phyloP scores from a whole-genome alignment of 306 rosid species.

The Erythrophleum fordii region DNA sequence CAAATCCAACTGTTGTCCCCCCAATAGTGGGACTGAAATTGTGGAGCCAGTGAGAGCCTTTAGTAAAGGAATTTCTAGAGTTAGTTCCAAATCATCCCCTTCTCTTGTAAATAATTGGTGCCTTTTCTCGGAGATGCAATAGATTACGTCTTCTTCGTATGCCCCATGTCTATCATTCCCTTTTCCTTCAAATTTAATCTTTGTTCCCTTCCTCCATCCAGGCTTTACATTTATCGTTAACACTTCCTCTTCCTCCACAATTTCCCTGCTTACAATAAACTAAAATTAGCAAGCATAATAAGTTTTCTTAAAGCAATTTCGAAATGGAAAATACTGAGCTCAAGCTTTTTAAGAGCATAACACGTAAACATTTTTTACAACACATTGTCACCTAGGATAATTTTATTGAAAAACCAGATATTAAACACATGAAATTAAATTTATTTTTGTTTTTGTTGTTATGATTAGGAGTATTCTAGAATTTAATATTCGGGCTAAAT shows the following conservation, averaged over 20 bases:
- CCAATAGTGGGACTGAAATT: slow-evolving; percentile 66
- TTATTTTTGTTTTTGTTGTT: too few species aligned
- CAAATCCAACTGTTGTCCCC: slow-evolving; percentile 62
- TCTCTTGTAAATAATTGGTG: slow-evolving; percentile 69
- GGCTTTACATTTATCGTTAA: slow-evolving; percentile 74
- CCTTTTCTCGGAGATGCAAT: slow-evolving; percentile 59
- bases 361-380: too few species aligned
- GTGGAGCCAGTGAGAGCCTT: slow-evolving; percentile 76
- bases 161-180: slow-evolving; percentile 60
- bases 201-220: slow-evolving; percentile 91
- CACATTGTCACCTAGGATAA: too few species aligned
- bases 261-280: slow-evolving; percentile 38
- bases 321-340: too few species aligned
- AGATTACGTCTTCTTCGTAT: slow-evolving; percentile 58
- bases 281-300: too few species aligned
- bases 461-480: too few species aligned
- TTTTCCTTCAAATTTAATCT: slow-evolving; percentile 78
- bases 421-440: too few species aligned
- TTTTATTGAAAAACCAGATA: too few species aligned
- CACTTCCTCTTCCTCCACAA: slow-evolving; percentile 64
- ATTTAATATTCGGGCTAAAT: too few species aligned
- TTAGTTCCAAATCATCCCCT: slow-evolving; percentile 76
- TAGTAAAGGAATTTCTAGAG: slow-evolving; percentile 58
- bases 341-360: too few species aligned
- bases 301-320: too few species aligned